phyloP scores from a whole-genome alignment of 2,329 filamentous ascomycete species.

The Aspergillus sp. region DNA sequence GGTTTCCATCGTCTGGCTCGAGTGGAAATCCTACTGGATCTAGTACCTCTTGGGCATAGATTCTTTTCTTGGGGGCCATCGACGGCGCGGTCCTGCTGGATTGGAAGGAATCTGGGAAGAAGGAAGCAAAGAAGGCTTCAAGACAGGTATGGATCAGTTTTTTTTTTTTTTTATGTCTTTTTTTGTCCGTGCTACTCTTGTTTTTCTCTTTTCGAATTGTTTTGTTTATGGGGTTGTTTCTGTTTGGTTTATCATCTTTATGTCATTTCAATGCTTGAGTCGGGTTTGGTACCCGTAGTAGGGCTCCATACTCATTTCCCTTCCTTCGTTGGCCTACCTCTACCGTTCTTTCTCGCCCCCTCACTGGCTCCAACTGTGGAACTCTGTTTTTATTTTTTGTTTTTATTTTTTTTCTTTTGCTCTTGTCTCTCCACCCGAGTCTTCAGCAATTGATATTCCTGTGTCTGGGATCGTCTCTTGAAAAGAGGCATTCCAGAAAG shows the following conservation, averaged over 20 bases:
- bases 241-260: background rate
- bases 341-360: slow-evolving; percentile 2
- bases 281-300: background rate
- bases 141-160: slow-evolving; percentile 10
- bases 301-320: background rate
- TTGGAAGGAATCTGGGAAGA: background rate
- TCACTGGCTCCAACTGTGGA: slow-evolving; percentile 8
- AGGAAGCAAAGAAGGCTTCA: background rate
- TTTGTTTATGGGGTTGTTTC: background rate
- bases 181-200: background rate
- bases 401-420: slow-evolving; percentile 5
- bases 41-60: slow-evolving; percentile 13
- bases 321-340: slow-evolving; percentile 6
- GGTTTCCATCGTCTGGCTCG: slow-evolving; percentile 6
- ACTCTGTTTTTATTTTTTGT: slow-evolving; percentile 3
- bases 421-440: slow-evolving; percentile 1
- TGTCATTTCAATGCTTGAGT: slow-evolving; percentile 5
- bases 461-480: background rate
- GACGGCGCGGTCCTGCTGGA: background rate
- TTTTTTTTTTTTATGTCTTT: background rate
- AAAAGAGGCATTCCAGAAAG: background rate
- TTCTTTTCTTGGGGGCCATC: background rate
- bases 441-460: background rate
- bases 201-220: background rate
- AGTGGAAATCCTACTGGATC: slow-evolving; percentile 13